These are phyloP conservation scores for Aspergillus ruber DNA, from an alignment of 2,329 filamentous ascomycete genomes.

Conservation along the genomic window DNA sequence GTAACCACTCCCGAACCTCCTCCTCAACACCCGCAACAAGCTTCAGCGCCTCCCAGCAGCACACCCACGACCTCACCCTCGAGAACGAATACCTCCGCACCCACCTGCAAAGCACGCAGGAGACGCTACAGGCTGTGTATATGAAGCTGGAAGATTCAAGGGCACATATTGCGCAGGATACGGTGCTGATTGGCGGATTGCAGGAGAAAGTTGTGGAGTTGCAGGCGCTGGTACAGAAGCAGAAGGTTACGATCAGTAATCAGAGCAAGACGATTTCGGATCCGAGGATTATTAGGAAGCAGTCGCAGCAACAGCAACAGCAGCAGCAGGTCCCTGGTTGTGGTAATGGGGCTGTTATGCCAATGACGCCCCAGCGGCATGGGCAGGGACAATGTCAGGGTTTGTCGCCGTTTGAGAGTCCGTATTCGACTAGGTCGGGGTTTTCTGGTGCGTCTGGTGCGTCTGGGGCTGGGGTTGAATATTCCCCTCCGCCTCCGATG, in stretches of 20 bases:
- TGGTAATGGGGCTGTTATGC: slow-evolving; percentile 3
- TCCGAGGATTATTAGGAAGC: slow-evolving; percentile 9
- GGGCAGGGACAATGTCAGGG: not conserved
- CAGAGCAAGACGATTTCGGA: slow-evolving; percentile 23
- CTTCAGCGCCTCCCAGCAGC: slow-evolving; percentile 1
- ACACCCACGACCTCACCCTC: not conserved
- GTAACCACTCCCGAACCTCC: not conserved
- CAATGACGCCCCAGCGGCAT: slow-evolving; percentile 7
- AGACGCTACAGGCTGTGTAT: slow-evolving; percentile 4
- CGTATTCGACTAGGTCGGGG: slow-evolving; percentile 1
- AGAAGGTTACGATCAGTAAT: slow-evolving; percentile 19
- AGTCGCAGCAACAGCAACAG: not conserved
- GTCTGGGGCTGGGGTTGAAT: not conserved
- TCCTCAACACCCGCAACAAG: not conserved
- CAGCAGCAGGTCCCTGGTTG: not conserved
- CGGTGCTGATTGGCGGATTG: slow-evolving; percentile 4
- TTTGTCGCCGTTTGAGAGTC: slow-evolving; percentile 5
- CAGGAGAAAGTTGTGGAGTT: slow-evolving; percentile 11
- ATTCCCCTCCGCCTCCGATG: slow-evolving; percentile 5
- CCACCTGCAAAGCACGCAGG: not conserved
- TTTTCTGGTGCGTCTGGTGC: slow-evolving; percentile 10
- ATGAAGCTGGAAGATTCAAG: slow-evolving; percentile 7
- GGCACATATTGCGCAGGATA: slow-evolving; percentile 4
- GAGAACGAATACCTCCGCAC: not conserved
- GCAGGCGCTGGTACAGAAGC: slow-evolving; percentile 13